phyloP scores from a whole-genome alignment of 1,284 basidiomycete species.

The Puccinia hordei region DNA sequence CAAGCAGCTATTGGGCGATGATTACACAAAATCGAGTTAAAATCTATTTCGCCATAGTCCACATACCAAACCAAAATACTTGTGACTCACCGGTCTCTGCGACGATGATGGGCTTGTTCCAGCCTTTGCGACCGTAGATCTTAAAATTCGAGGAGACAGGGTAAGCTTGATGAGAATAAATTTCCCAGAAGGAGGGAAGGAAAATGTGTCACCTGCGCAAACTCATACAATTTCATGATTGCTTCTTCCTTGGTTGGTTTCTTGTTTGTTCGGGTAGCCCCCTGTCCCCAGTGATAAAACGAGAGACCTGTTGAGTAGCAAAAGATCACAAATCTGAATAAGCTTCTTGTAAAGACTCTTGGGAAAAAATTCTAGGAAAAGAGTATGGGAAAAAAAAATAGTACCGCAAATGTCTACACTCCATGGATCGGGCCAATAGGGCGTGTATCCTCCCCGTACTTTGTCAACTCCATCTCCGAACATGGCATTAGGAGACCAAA shows the following conservation, averaged over 20 bases:
- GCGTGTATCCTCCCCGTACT: conserved; percentile 6
- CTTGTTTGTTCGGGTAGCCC: not conserved
- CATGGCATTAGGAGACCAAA: conserved; percentile 22
- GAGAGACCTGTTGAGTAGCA: conserved; percentile 8
- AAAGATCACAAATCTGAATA: not conserved
- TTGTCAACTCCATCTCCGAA: not conserved
- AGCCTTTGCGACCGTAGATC: conserved; percentile 33
- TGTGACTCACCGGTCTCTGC: conserved; percentile 33
- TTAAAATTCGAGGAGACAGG: not conserved
- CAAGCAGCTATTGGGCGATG: conserved; percentile 11
- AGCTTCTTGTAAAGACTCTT: not conserved
- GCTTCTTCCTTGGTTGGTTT: not conserved
- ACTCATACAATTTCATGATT: conserved; percentile 18
- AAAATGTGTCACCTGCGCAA: conserved; percentile 21
- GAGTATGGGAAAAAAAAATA: not conserved
- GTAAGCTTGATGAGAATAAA: not conserved
- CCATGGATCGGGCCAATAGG: not conserved
- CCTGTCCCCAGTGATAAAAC: conserved; percentile 40
- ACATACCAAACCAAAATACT: not conserved
- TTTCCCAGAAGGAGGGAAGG: not conserved
- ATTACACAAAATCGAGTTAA: not conserved
- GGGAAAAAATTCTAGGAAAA: not conserved
- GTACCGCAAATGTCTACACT: conserved; percentile 22
- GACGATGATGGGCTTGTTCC: conserved; percentile 23
- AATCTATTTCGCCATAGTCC: too few species aligned